A percentile compares a stretch with the other conserved stretches of the same genome.
Evolutionary conservation across 257 asterid genomes (phyloP).

Genomic region (Catharanthus roseus): DNA sequence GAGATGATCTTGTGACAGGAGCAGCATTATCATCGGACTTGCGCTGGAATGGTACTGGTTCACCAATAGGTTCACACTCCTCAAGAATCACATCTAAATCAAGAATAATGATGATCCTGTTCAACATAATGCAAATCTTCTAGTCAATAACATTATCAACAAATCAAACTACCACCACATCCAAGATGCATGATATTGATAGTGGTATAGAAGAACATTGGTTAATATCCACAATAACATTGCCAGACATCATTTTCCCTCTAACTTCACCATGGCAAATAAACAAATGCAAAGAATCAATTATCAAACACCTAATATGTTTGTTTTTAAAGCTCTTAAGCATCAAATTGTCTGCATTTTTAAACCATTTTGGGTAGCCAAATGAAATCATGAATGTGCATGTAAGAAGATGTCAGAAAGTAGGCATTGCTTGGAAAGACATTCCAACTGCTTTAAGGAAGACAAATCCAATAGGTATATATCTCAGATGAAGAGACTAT

Average conservation of each 20-base stretch:
- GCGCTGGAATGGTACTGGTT: slow-evolving; percentile 38
- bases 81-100: slow-evolving; percentile 57
- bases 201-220: neutral
- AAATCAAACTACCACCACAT: neutral
- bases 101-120: slow-evolving; percentile 80
- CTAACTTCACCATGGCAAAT: neutral
- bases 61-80: slow-evolving; percentile 65
- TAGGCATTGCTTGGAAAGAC: neutral
- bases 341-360: neutral
- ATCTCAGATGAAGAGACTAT: neutral
- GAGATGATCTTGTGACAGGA: slow-evolving; percentile 32
- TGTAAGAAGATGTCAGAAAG: neutral
- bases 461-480: neutral
- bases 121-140: slow-evolving; percentile 15
- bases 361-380: neutral
- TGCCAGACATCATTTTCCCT: neutral
- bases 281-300: neutral
- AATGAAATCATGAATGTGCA: neutral
- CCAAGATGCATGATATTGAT: neutral
- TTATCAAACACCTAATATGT: neutral
- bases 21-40: slow-evolving; percentile 35
- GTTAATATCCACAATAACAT: neutral
- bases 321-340: neutral
- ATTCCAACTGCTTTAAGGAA: neutral
- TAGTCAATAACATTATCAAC: slow-evolving; percentile 6